Evolutionary conservation across 225 moss, liverwort and hornwort species (phyloP).

Genomic region (Bryum argenteum): DNA sequence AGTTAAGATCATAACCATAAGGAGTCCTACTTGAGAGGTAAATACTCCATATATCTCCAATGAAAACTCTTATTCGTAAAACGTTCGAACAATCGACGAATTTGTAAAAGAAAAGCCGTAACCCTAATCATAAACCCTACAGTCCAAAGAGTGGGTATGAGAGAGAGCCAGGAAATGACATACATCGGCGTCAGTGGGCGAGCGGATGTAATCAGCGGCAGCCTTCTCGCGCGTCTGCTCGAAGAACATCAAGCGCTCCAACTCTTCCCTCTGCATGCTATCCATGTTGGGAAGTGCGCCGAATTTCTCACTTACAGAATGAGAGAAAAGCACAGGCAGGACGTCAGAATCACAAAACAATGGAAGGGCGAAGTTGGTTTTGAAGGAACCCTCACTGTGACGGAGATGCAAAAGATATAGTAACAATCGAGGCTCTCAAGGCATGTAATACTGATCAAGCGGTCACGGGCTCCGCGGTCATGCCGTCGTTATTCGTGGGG

Average conservation of each 20-base stretch:
- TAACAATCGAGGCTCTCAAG: not conserved
- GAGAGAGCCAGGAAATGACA: conserved; percentile 13
- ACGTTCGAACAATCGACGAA: too few relatives aligned
- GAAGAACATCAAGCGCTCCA: conserved; percentile 98
- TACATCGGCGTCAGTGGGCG: conserved; percentile 83
- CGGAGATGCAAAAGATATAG: not conserved
- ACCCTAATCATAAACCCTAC: conserved; percentile 24
- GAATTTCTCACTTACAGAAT: not conserved
- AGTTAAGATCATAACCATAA: not conserved
- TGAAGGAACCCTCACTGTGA: not conserved
- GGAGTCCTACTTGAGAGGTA: not conserved
- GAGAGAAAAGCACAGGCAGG: not conserved
- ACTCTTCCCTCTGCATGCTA: conserved; percentile 87
- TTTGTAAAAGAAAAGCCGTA: not conserved
- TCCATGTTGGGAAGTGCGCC: conserved; percentile 60
- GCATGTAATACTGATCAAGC: not conserved
- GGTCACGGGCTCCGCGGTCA: conserved; percentile 8
- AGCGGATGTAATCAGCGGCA: conserved; percentile 81
- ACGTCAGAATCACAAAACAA: not conserved
- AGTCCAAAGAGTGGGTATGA: not conserved
- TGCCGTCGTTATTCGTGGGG: not conserved
- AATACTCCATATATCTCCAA: not conserved
- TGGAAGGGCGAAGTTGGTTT: not conserved
- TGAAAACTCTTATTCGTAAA: too few relatives aligned
- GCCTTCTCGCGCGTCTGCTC: conserved; percentile 99